Base-by-base conservation (phyloP, 2,329 filamentous ascomycete species). In the Diaporthe citri region DNA sequence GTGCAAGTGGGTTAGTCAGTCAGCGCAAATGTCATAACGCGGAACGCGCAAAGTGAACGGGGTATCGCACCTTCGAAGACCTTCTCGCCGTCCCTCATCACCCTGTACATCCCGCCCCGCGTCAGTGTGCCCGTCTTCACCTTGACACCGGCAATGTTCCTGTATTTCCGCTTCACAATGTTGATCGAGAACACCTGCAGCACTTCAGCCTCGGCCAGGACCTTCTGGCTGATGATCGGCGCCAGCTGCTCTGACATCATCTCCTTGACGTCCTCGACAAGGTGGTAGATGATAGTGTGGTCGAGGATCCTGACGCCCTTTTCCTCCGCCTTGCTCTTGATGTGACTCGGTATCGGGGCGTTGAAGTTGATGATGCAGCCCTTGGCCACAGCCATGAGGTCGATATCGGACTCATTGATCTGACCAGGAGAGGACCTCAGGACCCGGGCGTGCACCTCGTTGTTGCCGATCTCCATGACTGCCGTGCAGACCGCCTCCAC, bases 281-380 rank as follows among this genome's bases (percentile, higher is more conserved):
- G 87, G 75, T 93, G 91, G 83, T 97, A 97, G 82, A 97, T 97
- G 82, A 97, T 92, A 78, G 93, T 97, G 82, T 97, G 93, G 78
- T 98, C 92, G 67, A 98, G 85, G 71, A 99, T 93, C 75, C 87
- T 87, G 73, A 99, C 95, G 28, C 92, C 92, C 64, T 91, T 88
- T 12, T 89, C 85, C 76, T 94, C 91, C 2, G 97, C 96, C 78
- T 93, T 85, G 17, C 90, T 89, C 76, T 89, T 87, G 78, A 98
- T 93, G 71, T 92, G 87, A 10, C 89, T 88, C 1, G 94, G 91
- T 10, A 95, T 86, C 0, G 89, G 79, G 66, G 90, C 91, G 84
- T 98, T 98, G 89, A 99, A 99, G 79, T 94, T 94, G 83, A 98
- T 88, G 77, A 98, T 91, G 79, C 93, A 86, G 48, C 94, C 95